Conservation (phyloP, 2,329 filamentous ascomycete species). For the Blastomyces emzantsi region DNA sequence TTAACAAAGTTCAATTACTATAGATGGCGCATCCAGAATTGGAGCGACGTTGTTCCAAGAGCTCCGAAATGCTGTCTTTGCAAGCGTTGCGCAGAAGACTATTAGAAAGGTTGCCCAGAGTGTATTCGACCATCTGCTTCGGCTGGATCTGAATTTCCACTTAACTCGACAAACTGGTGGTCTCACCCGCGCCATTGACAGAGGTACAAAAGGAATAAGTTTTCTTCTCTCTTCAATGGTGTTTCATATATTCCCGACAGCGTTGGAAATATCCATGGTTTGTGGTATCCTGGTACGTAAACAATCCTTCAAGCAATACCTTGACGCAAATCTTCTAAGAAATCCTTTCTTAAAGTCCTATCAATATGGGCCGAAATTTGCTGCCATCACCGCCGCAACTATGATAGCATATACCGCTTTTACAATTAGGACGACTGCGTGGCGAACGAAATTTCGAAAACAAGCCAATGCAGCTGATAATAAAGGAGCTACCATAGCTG, state of each 20-base stretch:
- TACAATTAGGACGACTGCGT: slow-evolving; percentile 91
- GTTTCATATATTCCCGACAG: slow-evolving; percentile 90
- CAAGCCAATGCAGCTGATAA: slow-evolving; percentile 96
- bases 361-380: slow-evolving; percentile 88
- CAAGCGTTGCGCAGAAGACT: slow-evolving; percentile 92
- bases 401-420: slow-evolving; percentile 96
- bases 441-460: slow-evolving; percentile 92
- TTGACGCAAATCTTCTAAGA: background rate
- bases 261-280: slow-evolving; percentile 87
- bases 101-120: slow-evolving; percentile 85
- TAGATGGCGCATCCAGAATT: slow-evolving; percentile 76
- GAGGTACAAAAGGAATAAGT: slow-evolving; percentile 96
- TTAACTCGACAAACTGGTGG: slow-evolving; percentile 90
- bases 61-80: slow-evolving; percentile 90
- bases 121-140: slow-evolving; percentile 83
- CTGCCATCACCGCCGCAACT: slow-evolving; percentile 76
- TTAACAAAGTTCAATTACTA: slow-evolving; percentile 8
- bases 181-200: slow-evolving; percentile 84
- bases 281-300: slow-evolving; percentile 69
- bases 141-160: slow-evolving; percentile 87
- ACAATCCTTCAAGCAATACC: background rate
- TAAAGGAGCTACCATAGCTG: slow-evolving; percentile 84
- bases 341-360: slow-evolving; percentile 55
- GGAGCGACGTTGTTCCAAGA: slow-evolving; percentile 88
- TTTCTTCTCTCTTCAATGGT: slow-evolving; percentile 97